Evolutionary conservation across 2,329 filamentous ascomycete genomes (phyloP).

Genomic region (Ceratocystis alfenasii): DNA sequence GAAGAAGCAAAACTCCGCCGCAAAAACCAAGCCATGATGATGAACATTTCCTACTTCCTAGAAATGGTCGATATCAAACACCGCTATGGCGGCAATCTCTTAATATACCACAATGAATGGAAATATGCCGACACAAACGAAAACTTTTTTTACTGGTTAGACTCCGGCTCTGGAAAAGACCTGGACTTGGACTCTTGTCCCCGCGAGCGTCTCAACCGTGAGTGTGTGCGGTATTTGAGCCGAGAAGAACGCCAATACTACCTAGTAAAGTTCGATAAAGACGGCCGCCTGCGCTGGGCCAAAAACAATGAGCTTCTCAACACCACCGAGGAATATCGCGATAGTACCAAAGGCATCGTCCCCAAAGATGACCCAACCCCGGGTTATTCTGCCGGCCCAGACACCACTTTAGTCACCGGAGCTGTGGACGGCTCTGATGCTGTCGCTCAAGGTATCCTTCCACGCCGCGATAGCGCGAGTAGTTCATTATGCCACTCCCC

Average conservation of each 20-base stretch:
- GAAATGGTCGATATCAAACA: slow-evolving; percentile 83
- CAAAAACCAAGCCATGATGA: slow-evolving; percentile 58
- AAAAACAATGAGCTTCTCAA: slow-evolving; percentile 70
- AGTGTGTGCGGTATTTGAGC: slow-evolving; percentile 73
- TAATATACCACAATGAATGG: slow-evolving; percentile 76
- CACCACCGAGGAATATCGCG: slow-evolving; percentile 62
- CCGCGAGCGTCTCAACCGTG: slow-evolving; percentile 59
- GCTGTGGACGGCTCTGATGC: slow-evolving; percentile 9
- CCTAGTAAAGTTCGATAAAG: slow-evolving; percentile 59
- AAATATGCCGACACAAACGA: slow-evolving; percentile 63
- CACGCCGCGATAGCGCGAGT: slow-evolving; percentile 24
- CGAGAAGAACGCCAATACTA: slow-evolving; percentile 73
- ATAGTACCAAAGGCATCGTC: slow-evolving; percentile 66
- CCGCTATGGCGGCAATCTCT: slow-evolving; percentile 71
- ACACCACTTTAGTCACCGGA: slow-evolving; percentile 24
- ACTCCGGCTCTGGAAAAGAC: slow-evolving; percentile 61
- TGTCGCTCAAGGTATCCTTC: slow-evolving; percentile 16
- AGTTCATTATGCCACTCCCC: slow-evolving; percentile 28
- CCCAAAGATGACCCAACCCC: slow-evolving; percentile 49
- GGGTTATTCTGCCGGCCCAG: slow-evolving; percentile 32
- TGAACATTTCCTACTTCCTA: slow-evolving; percentile 75
- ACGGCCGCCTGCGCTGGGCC: slow-evolving; percentile 73
- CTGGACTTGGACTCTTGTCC: slow-evolving; percentile 62
- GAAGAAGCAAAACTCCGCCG: slow-evolving; percentile 28
- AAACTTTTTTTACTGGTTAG: slow-evolving; percentile 92